Evolutionary conservation across 2,329 filamentous ascomycete species (phyloP).

Genomic region (Aspergillus proliferans): DNA sequence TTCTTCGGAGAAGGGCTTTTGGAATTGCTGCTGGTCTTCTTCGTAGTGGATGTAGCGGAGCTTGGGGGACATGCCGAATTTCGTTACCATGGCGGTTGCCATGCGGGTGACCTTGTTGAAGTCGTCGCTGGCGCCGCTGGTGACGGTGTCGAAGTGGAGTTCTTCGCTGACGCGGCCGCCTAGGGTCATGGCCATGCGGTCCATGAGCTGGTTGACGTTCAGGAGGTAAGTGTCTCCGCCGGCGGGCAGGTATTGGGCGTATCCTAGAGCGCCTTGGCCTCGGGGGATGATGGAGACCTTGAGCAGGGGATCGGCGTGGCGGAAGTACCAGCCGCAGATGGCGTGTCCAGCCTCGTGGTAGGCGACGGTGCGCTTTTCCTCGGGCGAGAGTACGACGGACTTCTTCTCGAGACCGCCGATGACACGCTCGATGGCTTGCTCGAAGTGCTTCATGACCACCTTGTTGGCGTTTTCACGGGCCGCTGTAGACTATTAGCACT

Average conservation of each 20-base stretch:
- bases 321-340: slow-evolving; percentile 97
- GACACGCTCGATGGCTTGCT: slow-evolving; percentile 95
- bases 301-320: slow-evolving; percentile 90
- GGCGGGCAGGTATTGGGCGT: slow-evolving; percentile 92
- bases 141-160: slow-evolving; percentile 93
- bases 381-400: slow-evolving; percentile 83
- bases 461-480: slow-evolving; percentile 73
- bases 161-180: slow-evolving; percentile 94
- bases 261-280: slow-evolving; percentile 86
- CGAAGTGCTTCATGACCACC: slow-evolving; percentile 86
- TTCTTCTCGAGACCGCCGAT: slow-evolving; percentile 97
- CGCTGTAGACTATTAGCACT: slow-evolving; percentile 53
- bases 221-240: slow-evolving; percentile 84
- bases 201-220: slow-evolving; percentile 93
- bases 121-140: slow-evolving; percentile 88
- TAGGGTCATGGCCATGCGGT: slow-evolving; percentile 99
- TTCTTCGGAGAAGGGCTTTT: slow-evolving; percentile 93
- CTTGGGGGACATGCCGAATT: slow-evolving; percentile 96
- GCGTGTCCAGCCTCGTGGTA: slow-evolving; percentile 98
- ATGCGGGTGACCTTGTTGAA: slow-evolving; percentile 97
- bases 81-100: slow-evolving; percentile 97
- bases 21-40: slow-evolving; percentile 64
- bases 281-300: slow-evolving; percentile 99
- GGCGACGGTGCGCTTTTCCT: slow-evolving; percentile 92
- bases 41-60: slow-evolving; percentile 90